Evolutionary conservation across 228 moss, liverwort and hornwort species (phyloP), one percentile per base, ranked within the genome.

Genomic region (Sphagnum magellanicum): DNA sequence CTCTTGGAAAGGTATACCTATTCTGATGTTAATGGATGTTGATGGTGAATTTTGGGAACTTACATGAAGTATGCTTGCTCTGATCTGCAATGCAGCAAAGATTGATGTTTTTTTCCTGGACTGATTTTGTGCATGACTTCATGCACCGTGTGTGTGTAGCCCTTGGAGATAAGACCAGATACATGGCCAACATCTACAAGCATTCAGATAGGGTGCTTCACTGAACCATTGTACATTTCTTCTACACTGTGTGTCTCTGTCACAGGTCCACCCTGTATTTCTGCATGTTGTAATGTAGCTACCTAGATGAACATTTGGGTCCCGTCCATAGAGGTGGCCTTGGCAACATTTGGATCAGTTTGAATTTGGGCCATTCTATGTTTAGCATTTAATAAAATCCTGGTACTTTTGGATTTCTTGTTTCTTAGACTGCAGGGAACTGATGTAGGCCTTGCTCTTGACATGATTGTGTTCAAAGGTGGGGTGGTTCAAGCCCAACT

Each of bases 151-250:
- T 71, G 64, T 68, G 68, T 84, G 76, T 82, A 90, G 90, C 84
- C 90, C 53, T 59, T 87, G 68, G 87, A 80, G 66, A 67, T 75
- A 32, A 66, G 76, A 62, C 68, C 76, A 65, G 90, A 84, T 61
- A 74, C 79, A 82, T 82, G 84, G 84, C 74, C 87, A 80, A 74
- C 82, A 16, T 72, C 87, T 74, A 69, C 69, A 77, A 69, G 73
- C 71, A 60, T 82, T 66, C 70, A 79, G 57, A 63, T 81, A 73
- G 62, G 72, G 69, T 86, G 81, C 70, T 84, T 79, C 67, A 75
- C 72, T 68, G 89, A 89, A 66, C 74, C 75, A 67, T 61, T 79
- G 90, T 90, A 87, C 72, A 87, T 63, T 50, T 63, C 71, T 69
- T 32, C 32, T 32, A 32, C 32, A 32, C 32, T 32, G 32, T 32